Percentiles rank a stretch among this genome's conserved stretches.
Conservation (phyloP, 345 rosid genomes). For the Eucalyptus curtisii region DNA sequence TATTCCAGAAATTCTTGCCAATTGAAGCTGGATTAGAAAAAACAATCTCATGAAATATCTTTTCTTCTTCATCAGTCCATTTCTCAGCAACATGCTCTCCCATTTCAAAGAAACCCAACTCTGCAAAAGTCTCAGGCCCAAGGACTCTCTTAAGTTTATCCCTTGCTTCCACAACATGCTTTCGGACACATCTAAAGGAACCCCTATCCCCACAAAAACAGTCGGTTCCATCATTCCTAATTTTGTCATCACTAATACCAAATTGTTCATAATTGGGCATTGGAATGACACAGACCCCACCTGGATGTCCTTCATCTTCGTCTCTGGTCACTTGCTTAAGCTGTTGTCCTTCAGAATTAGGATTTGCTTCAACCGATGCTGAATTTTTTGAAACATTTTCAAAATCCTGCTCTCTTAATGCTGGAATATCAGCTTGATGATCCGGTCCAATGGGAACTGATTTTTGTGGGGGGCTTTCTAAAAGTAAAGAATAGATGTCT, state of each 20-base stretch:
- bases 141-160: constrained; percentile 20
- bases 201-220: constrained; percentile 48
- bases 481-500: constrained; percentile 15
- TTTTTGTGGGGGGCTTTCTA: constrained; percentile 26
- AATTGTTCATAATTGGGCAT: constrained; percentile 20
- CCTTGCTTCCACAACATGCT: constrained; percentile 53
- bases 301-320: constrained; percentile 15
- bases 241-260: background rate
- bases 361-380: background rate
- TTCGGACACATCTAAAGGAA: constrained; percentile 51
- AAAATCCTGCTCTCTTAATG: background rate
- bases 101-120: constrained; percentile 57
- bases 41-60: constrained; percentile 35
- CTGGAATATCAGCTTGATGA: constrained; percentile 65
- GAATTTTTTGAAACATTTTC: background rate
- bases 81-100: constrained; percentile 59
- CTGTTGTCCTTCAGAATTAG: background rate
- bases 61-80: constrained; percentile 70
- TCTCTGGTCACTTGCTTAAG: background rate
- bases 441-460: constrained; percentile 47
- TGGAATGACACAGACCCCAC: constrained; percentile 62
- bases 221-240: constrained; percentile 31
- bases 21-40: constrained; percentile 41
- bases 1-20: constrained; percentile 57
- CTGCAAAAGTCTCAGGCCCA: constrained; percentile 32